Evolutionary conservation across 768 basidiomycete species (phyloP), one percentile per base, ranked within the genome.

Genomic region (Phanerodontia chrysosporium): DNA sequence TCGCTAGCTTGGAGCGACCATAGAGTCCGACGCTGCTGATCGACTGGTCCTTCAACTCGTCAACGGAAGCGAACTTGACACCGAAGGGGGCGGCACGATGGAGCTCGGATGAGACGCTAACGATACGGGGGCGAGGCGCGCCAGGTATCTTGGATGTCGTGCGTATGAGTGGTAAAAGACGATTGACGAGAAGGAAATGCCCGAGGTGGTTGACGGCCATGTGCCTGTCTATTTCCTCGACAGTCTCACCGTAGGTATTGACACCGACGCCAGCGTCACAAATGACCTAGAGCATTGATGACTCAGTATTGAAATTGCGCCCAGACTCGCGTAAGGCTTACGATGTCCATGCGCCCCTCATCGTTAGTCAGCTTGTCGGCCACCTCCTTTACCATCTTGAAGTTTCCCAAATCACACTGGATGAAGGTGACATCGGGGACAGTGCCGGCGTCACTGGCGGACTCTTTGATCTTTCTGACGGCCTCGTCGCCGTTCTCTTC

Each of bases 161-260:
- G 36, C 71, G 68, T 24, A 77, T 59, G 27, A 76, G 69, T 0
- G 76, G 75, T 45, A 76, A 73, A 57, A 77, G 68, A 25, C 70
- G 75, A 66, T 77, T 78, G 68, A 76, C 70, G 62, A 73, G 70
- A 61, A 74, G 70, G 72, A 73, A 75, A 64, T 78, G 74, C 0
- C 73, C 74, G 49, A 77, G 70, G 51, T 73, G 70, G 64, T 73
- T 76, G 45, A 72, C 69, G 6, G 67, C 62, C 59, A 72, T 69
- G 62, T 72, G 69, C 22, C 64, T 62, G 58, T 72, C 71, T 45
- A 72, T 55, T 27, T 57, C 59, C 57, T 68, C 67, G 7, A 59
- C 58, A 22, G 69, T 65, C 36, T 64, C 55, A 29, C 58, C 64
- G 59, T 66, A 72, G 28, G 55, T 61, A 44, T 66, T 65, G 27